phyloP scores from a whole-genome alignment of 1,139 yeast species.

The Kodamaea plutei region DNA sequence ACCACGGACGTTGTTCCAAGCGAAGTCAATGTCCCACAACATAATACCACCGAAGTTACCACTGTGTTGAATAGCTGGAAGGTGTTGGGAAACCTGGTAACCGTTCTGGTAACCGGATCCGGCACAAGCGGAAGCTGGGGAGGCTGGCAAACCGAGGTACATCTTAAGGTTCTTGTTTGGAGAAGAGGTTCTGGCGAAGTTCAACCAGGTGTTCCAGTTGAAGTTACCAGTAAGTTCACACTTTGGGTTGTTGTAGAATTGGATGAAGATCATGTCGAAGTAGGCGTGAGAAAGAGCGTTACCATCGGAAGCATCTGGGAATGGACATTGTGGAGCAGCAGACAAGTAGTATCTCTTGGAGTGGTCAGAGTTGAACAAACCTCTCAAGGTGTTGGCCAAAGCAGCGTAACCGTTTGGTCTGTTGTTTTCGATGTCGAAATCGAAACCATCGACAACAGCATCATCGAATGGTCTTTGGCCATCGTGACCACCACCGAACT shows the following conservation, averaged over 20 bases:
- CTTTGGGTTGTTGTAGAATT: constrained; percentile 18
- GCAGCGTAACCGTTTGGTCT: constrained; percentile 11
- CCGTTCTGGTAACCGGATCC: constrained; percentile 12
- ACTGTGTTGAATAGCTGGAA: constrained; percentile 14
- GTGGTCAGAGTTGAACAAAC: constrained; percentile 10
- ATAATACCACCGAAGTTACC: constrained; percentile 11
- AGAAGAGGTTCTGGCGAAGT: constrained; percentile 12
- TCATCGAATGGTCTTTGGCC: constrained; percentile 15
- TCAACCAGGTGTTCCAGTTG: constrained; percentile 16
- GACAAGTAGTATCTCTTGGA: constrained; percentile 14
- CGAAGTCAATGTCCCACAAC: constrained; percentile 4
- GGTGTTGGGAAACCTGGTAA: constrained; percentile 9
- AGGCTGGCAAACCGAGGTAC: constrained; percentile 17
- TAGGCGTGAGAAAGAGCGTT: constrained; percentile 10
- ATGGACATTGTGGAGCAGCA: constrained; percentile 19
- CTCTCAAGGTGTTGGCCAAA: constrained; percentile 11
- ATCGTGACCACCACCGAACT: constrained; percentile 18
- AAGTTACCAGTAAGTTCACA: constrained; percentile 13
- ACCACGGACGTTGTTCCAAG: constrained; percentile 6
- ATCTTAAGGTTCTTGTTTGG: constrained; percentile 15
- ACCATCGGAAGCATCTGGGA: constrained; percentile 18
- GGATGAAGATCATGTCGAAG: constrained; percentile 17
- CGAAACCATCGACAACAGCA: constrained; percentile 19
- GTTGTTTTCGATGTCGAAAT: constrained; percentile 16
- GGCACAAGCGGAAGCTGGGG: constrained; percentile 4